Percentiles rank a stretch among this genome's conserved stretches.
These are phyloP conservation scores for Teratosphaeria destructans DNA, from an alignment of 2,329 filamentous ascomycete genomes.

Conservation along the genomic window DNA sequence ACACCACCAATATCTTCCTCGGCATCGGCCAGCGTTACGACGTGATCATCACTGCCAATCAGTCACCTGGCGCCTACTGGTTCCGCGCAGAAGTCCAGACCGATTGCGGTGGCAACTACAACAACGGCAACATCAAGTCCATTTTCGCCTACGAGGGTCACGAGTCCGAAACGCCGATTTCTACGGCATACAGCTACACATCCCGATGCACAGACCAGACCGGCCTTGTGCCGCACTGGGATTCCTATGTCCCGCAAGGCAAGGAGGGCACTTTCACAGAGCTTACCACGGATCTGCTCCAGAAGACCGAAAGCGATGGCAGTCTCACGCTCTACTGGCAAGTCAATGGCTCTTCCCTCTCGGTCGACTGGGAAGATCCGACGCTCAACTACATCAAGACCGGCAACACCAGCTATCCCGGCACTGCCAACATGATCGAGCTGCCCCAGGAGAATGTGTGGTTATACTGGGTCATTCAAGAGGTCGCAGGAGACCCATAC, in stretches of 20 bases:
- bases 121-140: conserved; percentile 22
- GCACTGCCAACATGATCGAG: conserved; percentile 29
- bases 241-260: conserved; percentile 24
- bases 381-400: conserved; percentile 34
- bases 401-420: conserved; percentile 25
- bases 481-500: conserved; percentile 16
- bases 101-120: conserved; percentile 24
- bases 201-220: conserved; percentile 33
- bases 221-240: conserved; percentile 28
- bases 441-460: conserved; percentile 14
- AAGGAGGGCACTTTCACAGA: conserved; percentile 19
- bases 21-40: conserved; percentile 33
- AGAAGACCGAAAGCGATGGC: conserved; percentile 19
- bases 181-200: conserved; percentile 23
- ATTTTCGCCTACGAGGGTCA: conserved; percentile 32
- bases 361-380: conserved; percentile 34
- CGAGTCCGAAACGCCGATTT: conserved; percentile 18
- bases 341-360: conserved; percentile 34
- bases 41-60: conserved; percentile 30
- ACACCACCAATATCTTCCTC: conserved; percentile 21
- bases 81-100: conserved; percentile 23
- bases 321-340: conserved; percentile 28
- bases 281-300: conserved; percentile 20
- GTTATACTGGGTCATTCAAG: conserved; percentile 28
- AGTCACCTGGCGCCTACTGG: conserved; percentile 25